Base-by-base conservation (phyloP, 1,284 basidiomycete genomes). In the Apiotrichum siamense region DNA sequence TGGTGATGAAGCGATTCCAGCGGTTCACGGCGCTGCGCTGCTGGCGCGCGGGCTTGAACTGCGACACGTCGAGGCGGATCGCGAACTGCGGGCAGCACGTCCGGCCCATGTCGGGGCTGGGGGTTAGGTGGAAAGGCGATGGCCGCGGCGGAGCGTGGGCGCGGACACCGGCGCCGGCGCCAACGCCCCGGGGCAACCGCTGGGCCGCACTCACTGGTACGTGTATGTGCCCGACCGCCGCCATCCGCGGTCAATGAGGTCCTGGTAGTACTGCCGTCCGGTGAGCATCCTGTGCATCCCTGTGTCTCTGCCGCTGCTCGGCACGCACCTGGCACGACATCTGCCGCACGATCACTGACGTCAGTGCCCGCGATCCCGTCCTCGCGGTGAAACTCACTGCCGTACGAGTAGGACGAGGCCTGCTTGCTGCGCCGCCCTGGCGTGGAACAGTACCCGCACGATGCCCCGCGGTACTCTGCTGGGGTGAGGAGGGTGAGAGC, bases 81-180 rank as follows among this genome's bases (percentile, higher is more conserved):
- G 91, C 89, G 67, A 93, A 94, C 58, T 90, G 88, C 1, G 91
- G 88, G 68, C 93, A 97, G 68, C 93, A 97, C 4, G 89, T 87
- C 9, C 76, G 72, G 57, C 76, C 80, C 74, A 92, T 78, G 69
- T 93, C 83, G 3, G 91, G 90, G 60, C 88, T 89, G 33, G 18
- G 21, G 1, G 25, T 61, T 54, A 40, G 49, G 24, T 32, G 40
- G 41, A 4, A 31, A 4, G 35, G 23, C 7, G 20, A 10, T n/a
- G 12, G 31, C 18, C 4, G 12, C 7, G 35, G n/a, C 18, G 18
- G 18, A 20, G 21, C 3, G 32, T 15, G n/a, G 32, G n/a, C 32
- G 4, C 13, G 32, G 13, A 33, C 32, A 6, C 5, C 13, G 32
- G 4, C 5, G 13, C 4, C 13, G 7, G 36, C 13, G 24, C 21